Evolutionary conservation across 78 protist species (phyloP).

Genomic region (Dictyostelium discoideum): DNA sequence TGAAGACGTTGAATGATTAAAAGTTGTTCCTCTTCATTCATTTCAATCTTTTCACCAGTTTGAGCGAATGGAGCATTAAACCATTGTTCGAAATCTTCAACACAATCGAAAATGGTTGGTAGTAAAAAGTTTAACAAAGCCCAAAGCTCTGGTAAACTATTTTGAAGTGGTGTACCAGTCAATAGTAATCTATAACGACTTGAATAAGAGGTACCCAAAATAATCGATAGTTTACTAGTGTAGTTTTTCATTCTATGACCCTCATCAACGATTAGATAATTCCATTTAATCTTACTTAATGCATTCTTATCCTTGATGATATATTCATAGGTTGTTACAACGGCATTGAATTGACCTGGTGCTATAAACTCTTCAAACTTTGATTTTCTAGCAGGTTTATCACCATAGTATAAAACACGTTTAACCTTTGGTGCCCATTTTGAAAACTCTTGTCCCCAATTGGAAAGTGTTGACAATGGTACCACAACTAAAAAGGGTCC

Average conservation of each 20-base stretch:
- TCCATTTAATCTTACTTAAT: conserved; percentile 79
- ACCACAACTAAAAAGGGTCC: conserved; percentile 98
- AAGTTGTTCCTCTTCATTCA: conserved; percentile 86
- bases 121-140: conserved; percentile 94
- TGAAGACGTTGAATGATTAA: conserved; percentile 86
- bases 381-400: conserved; percentile 42
- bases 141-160: conserved; percentile 94
- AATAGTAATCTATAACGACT: conserved; percentile 84
- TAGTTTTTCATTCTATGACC: conserved; percentile 91
- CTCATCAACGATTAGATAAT: conserved; percentile 90
- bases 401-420: conserved; percentile 87
- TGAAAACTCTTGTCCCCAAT: conserved; percentile 95
- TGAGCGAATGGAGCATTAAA: conserved; percentile 92
- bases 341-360: conserved; percentile 79
- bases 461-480: conserved; percentile 95
- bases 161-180: conserved; percentile 99
- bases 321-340: conserved; percentile 90
- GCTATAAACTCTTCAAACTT: neutral
- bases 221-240: conserved; percentile 42
- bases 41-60: conserved; percentile 76
- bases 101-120: conserved; percentile 89
- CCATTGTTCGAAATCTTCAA: conserved; percentile 90
- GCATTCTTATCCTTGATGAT: conserved; percentile 65
- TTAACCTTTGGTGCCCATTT: conserved; percentile 92
- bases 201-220: conserved; percentile 7